Evolutionary conservation across 1,139 yeast genomes (phyloP).

Genomic region (Hyphopichia wangnamkhiaoensis): DNA sequence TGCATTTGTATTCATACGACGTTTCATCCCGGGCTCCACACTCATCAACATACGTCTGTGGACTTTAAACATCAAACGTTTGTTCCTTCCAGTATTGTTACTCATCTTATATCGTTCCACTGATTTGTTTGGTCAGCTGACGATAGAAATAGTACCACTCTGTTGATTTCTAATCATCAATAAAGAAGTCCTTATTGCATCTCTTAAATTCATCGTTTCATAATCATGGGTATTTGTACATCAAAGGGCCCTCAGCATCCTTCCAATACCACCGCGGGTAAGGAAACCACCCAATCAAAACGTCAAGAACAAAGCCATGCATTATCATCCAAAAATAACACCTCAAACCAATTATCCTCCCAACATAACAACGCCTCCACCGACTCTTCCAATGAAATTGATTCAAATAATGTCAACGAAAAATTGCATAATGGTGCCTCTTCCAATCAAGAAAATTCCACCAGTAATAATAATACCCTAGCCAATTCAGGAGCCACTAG

Average conservation of each 20-base stretch:
- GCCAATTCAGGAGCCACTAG: not conserved
- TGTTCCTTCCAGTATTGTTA: too few relatives aligned
- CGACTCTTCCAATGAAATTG: conserved; percentile 18
- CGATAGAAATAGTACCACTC: too few relatives aligned
- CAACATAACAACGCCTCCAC: conserved; percentile 14
- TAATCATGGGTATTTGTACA: conserved; percentile 28
- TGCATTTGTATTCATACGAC: too few relatives aligned
- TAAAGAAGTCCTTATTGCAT: not conserved
- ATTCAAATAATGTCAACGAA: not conserved
- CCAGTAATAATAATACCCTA: too few relatives aligned
- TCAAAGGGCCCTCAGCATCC: conserved; percentile 22
- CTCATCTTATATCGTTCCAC: too few relatives aligned
- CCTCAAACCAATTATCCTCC: not conserved
- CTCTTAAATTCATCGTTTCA: not conserved
- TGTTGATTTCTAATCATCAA: not conserved
- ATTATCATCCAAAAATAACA: not conserved
- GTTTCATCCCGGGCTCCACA: too few relatives aligned
- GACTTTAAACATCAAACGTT: too few relatives aligned
- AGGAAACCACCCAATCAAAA: conserved; percentile 11
- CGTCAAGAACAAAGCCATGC: conserved; percentile 14
- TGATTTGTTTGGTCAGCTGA: too few relatives aligned
- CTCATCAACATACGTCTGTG: too few relatives aligned
- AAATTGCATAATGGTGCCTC: not conserved
- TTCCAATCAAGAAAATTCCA: not conserved
- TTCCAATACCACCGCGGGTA: conserved; percentile 3